Evolutionary conservation across 2,329 filamentous ascomycete genomes (phyloP), one percentile per base, ranked within the genome.

Genomic region (Trichoderma atroviride): DNA sequence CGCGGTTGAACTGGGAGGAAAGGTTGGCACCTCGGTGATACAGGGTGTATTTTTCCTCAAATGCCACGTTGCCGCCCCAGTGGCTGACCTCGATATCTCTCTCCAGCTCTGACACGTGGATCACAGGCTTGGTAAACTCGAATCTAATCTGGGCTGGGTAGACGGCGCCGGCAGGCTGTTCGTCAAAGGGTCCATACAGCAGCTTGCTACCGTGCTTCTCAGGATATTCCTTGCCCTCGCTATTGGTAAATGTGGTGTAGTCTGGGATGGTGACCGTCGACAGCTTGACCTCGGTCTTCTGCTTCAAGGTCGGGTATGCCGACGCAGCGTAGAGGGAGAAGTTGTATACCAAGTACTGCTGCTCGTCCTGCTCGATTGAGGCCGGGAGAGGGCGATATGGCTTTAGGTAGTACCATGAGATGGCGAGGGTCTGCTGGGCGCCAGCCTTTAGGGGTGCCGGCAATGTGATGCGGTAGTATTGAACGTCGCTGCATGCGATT

Each of bases 221-320:
- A 1, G 95, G 94, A 73, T 85, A 87, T 72, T 86, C 83, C 74
- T 92, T 88, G 66, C 87, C 89, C 55, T 86, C 87, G 62, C 70
- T 77, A 57, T 86, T 87, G 24, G 87, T 85, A 22, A 96, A 86
- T 72, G 88, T 90, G 66, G 93, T 97, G 81, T 93, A 97, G 77
- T 97, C 93, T 69, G 94, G 92, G 33, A 97, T 86, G 74, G 92
- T 90, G 72, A 87, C 83, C 67, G 88, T 91, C 59, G 92, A 87
- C 74, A 97, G 90, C 84, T 97, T 97, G 81, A 99, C 82, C 81
- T 98, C 97, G 50, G 96, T 98, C 88, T 97, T 97, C 80, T 99
- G 96, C 83, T 97, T 97, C 76, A 88, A 80, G 16, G 94, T 97
- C 22, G 86, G 83, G 83, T 99, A 99, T 71, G 91, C 90, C 11